Base-by-base conservation (phyloP, 2,329 filamentous ascomycete species). In the Lasiodiplodia theobromae region DNA sequence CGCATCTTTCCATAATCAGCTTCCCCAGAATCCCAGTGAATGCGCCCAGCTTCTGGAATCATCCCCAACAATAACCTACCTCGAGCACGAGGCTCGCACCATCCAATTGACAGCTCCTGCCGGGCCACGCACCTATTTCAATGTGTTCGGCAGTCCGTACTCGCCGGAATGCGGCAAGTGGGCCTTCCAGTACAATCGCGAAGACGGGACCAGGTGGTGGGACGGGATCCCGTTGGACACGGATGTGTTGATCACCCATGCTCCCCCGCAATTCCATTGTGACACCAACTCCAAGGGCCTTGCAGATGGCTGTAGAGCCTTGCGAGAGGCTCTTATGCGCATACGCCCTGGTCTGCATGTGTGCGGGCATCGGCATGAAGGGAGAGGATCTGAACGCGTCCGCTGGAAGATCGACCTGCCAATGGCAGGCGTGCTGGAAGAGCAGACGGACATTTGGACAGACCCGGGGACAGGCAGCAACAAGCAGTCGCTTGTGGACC, bases 341-440 rank as follows among this genome's bases (percentile, higher is more conserved):
- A 85, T 91, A 3, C 83, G 89, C 49, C 91, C 92, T 5, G 81
- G 83, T 66, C 80, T 94, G 60, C 87, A 87, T 23, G 82, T 94
- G 21, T 93, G 89, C 74, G 91, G 92, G 0, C 92, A 94, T 77
- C 86, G 92, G 37, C 91, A 94, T 76, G 86, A 88, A 70, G 89
- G 85, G 4, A 82, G 91, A 71, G 91, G 91, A 14, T 87, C 84
- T 11, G 84, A 90, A 73, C 81, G 87, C 31, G 83, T 94, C 38
- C 78, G 77, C 25, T 94, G 91, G 91, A 82, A 72, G 69, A 28
- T 68, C 12, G 63, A 71, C 52, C 74, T 69, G 25, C 72, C 74
- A 79, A 83, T 49, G 76, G 81, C 16, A 77, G 78, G 6, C 18
- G 85, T 81, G 72, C 82, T 81, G 54, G 86, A 88, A 73, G 77